Evolutionary conservation across 352 stramenopile genomes (phyloP), one percentile per base, ranked within the genome.

Genomic region (Phytophthora pini): DNA sequence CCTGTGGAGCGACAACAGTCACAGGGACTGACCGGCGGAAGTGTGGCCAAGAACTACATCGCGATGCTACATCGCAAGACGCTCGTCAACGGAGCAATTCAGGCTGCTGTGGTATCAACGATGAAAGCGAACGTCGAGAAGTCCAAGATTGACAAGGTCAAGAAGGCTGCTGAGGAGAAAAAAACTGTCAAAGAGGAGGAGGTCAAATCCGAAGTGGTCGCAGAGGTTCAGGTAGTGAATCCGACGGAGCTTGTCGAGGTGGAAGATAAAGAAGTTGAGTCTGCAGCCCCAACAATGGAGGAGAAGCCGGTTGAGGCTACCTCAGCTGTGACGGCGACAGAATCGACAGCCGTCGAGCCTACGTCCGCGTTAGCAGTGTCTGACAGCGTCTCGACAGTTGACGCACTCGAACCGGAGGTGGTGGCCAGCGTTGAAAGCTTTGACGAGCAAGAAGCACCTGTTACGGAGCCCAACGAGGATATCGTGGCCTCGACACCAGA

Each of bases 101-200:
- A 77, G 38, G 68, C 65, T 32, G 64, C 67, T 32, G 72, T 80
- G 40, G 60, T 78, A 40, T 68, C 65, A 41, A 65, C 54, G 9
- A 77, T 76, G 69, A 69, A 78, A 60, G 53, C 59, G 47, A 67
- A 70, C 44, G 56, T 65, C 10, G 53, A 63, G 17, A 65, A 65
- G 41, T 29, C 50, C 34, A 65, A 69, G 43, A 40, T 38, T 20
- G 43, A n/a, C 5, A 52, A 64, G 50, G 5, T 32, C 20, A 13
- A 60, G 24, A 56, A 73, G 57, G 12, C 34, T 44, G 17, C 29
- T 9, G 44, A 53, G 11, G 11, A 45, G 12, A 31, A 29, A 31
- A 8, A 52, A 20, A 15, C 46, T 29, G 15, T 34, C 22, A 20
- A 65, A 15, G 51, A 46, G 13, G 34, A 59, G 11, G 15, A 43